phyloP scores from a whole-genome alignment of 495 filamentous ascomycete genomes.

The Neurospora sp. region DNA sequence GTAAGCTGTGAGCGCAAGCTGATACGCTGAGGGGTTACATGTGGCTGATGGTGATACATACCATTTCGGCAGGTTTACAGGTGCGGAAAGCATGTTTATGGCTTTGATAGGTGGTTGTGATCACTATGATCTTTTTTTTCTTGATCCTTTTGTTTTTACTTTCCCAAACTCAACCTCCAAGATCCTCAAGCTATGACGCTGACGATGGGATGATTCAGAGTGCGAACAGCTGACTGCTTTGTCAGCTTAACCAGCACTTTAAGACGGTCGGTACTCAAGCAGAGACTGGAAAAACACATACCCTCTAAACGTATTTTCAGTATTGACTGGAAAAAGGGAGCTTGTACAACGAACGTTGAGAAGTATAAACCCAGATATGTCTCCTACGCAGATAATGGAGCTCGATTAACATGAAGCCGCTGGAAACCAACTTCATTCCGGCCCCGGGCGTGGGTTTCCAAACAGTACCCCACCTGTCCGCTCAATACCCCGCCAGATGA shows the following conservation, averaged over 20 bases:
- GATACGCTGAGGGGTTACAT: neutral
- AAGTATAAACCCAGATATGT: neutral
- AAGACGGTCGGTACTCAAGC: neutral
- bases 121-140: neutral
- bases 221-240: neutral
- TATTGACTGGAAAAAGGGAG: neutral
- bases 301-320: neutral
- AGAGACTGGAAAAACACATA: neutral
- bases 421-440: neutral
- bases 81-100: constrained; percentile 34
- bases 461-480: neutral
- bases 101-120: neutral
- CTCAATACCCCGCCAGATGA: neutral
- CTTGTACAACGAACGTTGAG: neutral
- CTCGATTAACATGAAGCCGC: neutral
- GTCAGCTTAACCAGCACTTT: neutral
- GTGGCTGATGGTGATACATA: constrained; percentile 23
- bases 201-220: neutral
- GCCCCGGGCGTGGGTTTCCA: neutral
- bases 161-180: neutral
- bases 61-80: constrained; percentile 82
- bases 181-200: neutral
- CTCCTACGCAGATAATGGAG: neutral
- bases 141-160: too few relatives aligned
- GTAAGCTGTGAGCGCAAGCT: constrained; percentile 1